Percentiles rank a stretch among this genome's conserved stretches.
phyloP scores from a whole-genome alignment of 257 asterid species.

The Solanum tacnaense region DNA sequence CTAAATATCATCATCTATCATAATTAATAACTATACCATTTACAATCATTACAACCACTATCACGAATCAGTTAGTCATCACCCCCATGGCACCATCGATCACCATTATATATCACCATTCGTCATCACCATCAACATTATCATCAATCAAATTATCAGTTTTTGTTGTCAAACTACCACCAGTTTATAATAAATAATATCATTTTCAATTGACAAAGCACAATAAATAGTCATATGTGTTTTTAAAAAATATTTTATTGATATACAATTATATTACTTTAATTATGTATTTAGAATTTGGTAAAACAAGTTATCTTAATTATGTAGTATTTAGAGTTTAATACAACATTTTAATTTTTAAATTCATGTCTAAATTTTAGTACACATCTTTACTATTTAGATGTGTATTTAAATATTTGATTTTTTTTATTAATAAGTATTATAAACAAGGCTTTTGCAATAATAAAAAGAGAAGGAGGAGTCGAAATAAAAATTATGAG shows the following conservation, averaged over 20 bases:
- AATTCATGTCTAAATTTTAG: background rate
- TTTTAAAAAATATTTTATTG: background rate
- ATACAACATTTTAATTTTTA: background rate
- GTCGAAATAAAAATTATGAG: background rate
- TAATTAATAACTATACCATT: background rate
- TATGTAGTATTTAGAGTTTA: background rate
- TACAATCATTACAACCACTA: too few relatives aligned
- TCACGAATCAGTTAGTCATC: background rate
- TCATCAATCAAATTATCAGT: background rate
- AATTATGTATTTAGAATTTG: background rate
- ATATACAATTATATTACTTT: background rate
- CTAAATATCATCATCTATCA: background rate
- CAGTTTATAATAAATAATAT: background rate
- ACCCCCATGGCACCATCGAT: background rate
- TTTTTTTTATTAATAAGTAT: too few relatives aligned
- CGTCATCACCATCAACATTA: background rate
- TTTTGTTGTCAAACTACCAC: too few relatives aligned
- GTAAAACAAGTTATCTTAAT: background rate
- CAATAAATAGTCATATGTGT: background rate
- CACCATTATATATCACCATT: background rate
- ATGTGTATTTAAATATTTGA: background rate
- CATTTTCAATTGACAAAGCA: background rate
- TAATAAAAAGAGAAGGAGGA: background rate
- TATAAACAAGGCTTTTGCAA: background rate
- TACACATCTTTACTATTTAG: background rate